Evolutionary conservation across 202 grass and related monocot species (phyloP).

Genomic region (Musa balbisiana): DNA sequence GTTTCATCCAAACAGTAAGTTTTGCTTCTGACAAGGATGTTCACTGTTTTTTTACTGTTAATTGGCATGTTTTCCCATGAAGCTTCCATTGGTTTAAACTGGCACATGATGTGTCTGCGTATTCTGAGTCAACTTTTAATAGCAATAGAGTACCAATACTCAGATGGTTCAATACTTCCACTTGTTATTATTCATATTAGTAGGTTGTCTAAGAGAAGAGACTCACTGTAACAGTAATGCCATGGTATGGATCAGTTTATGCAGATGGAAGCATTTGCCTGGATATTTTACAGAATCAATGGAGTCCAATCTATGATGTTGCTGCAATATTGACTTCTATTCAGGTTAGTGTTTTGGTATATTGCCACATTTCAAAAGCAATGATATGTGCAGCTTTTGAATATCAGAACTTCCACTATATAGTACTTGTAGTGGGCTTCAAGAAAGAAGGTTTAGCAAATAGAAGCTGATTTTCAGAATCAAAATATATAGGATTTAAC

Average conservation of each 20-base stretch:
- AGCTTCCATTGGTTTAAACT: neutral
- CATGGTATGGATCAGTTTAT: slow-evolving; percentile 40
- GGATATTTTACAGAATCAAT: slow-evolving; percentile 72
- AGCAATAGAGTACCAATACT: neutral
- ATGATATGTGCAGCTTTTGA: too few species aligned
- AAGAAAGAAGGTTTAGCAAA: too few species aligned
- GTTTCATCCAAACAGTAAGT: slow-evolving; percentile 18
- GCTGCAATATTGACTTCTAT: slow-evolving; percentile 71
- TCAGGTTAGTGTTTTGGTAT: slow-evolving; percentile 31
- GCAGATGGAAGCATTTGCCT: slow-evolving; percentile 74
- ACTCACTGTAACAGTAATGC: neutral
- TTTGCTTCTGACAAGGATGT: neutral
- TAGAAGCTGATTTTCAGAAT: too few species aligned
- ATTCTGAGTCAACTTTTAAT: neutral
- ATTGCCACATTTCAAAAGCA: too few species aligned
- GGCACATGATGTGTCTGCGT: neutral
- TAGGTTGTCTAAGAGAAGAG: neutral
- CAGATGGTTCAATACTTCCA: too few species aligned
- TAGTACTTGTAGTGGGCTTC: too few species aligned
- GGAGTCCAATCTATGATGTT: slow-evolving; percentile 73
- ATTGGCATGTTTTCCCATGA: too few species aligned
- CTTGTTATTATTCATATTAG: too few species aligned
- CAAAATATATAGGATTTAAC: too few species aligned
- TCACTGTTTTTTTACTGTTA: too few species aligned
- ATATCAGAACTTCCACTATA: too few species aligned